phyloP scores from a whole-genome alignment of 805 yeast genomes.

The Wickerhamomyces ciferrii region DNA sequence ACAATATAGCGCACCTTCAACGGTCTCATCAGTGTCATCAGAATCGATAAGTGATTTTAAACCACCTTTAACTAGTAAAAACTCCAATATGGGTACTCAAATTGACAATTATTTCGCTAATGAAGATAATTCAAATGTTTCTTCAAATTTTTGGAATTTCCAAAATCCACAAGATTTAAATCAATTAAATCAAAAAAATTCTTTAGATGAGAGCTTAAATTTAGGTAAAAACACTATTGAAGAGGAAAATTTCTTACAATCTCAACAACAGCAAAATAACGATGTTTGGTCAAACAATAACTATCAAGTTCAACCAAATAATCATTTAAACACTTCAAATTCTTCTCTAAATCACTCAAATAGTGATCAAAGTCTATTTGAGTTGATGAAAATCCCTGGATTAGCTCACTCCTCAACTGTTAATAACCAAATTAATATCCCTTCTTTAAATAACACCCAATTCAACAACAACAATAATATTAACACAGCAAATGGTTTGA shows the following conservation, averaged over 20 bases:
- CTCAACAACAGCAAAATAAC: not conserved
- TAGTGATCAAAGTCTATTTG: not conserved
- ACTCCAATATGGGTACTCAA: not conserved
- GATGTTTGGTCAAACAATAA: not conserved
- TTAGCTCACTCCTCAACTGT: not conserved
- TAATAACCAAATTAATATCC: not conserved
- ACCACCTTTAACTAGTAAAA: not conserved
- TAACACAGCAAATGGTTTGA: not conserved
- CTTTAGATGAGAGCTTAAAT: not conserved
- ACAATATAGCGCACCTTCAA: not conserved
- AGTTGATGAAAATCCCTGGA: not conserved
- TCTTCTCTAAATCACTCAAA: not conserved
- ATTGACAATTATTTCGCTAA: not conserved
- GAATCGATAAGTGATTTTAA: not conserved
- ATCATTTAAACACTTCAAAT: not conserved
- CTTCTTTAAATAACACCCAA: not conserved
- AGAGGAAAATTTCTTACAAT: not conserved
- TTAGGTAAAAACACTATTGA: not conserved
- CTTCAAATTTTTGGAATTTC: not conserved
- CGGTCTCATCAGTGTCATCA: slow-evolving; percentile 4
- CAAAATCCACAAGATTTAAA: not conserved
- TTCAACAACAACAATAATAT: not conserved
- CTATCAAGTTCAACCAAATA: not conserved
- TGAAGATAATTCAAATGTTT: not conserved
- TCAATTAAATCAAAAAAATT: not conserved